Conservation (phyloP, 768 basidiomycete genomes). For the Cystofilobasidium bisporidii region DNA sequence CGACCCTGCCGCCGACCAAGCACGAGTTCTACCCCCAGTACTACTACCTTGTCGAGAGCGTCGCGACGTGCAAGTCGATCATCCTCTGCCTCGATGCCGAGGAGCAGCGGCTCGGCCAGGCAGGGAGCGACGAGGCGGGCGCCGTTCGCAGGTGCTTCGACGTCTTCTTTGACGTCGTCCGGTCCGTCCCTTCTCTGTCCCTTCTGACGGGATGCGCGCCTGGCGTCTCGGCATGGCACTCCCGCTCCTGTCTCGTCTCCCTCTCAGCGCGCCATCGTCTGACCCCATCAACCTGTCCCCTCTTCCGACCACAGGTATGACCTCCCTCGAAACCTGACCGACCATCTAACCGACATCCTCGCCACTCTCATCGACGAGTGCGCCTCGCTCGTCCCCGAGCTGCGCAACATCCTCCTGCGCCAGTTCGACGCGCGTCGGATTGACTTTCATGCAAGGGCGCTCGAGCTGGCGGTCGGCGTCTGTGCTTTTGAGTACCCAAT, state of each 20-base stretch:
- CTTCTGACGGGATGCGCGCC: too few species aligned
- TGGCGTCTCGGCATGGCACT: too few species aligned
- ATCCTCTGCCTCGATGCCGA: slow-evolving; percentile 88
- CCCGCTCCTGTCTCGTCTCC: background rate
- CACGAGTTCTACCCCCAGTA: slow-evolving; percentile 72
- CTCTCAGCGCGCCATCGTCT: too few species aligned
- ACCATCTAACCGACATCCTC: slow-evolving; percentile 69
- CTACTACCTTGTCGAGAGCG: slow-evolving; percentile 83
- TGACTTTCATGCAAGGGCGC: background rate
- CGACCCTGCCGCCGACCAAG: slow-evolving; percentile 15
- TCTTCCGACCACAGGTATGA: slow-evolving; percentile 15
- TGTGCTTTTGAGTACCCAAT: slow-evolving; percentile 24
- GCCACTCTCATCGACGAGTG: slow-evolving; percentile 82
- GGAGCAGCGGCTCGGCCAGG: slow-evolving; percentile 71
- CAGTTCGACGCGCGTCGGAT: slow-evolving; percentile 51
- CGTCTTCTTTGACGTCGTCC: slow-evolving; percentile 68
- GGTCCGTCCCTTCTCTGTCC: slow-evolving; percentile 37
- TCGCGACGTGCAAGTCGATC: slow-evolving; percentile 89
- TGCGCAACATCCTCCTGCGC: slow-evolving; percentile 68
- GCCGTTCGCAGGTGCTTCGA: slow-evolving; percentile 51
- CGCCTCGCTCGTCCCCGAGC: slow-evolving; percentile 61
- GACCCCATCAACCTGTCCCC: too few species aligned
- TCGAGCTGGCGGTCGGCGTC: slow-evolving; percentile 18
- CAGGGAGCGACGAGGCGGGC: slow-evolving; percentile 41
- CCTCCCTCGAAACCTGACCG: slow-evolving; percentile 22